These are phyloP conservation scores for Saposhnikovia divaricata DNA, from an alignment of 129 eudicot species.

Conservation along the genomic window DNA sequence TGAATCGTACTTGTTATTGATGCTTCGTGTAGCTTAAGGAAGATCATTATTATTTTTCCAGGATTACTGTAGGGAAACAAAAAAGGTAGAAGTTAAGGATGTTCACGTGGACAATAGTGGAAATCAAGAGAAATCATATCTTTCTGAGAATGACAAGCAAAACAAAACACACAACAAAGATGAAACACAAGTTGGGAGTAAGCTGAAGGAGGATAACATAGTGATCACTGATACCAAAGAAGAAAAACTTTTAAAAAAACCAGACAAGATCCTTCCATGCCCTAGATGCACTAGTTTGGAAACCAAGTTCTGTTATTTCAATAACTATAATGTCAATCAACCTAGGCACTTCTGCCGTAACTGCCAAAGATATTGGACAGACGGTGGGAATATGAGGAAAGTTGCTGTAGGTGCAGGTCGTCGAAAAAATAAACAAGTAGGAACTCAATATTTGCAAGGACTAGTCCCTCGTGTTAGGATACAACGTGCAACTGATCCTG, in stretches of 20 bases:
- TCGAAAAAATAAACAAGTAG: slow-evolving; percentile 8
- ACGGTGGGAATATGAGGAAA: slow-evolving; percentile 15
- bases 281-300: slow-evolving; percentile 16
- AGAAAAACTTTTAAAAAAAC: slow-evolving; percentile 2
- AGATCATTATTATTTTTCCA: background rate
- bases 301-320: slow-evolving; percentile 12
- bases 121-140: background rate
- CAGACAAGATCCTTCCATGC: slow-evolving; percentile 13
- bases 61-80: background rate
- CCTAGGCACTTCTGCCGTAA: slow-evolving; percentile 14
- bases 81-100: background rate
- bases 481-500: background rate
- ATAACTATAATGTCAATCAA: slow-evolving; percentile 14
- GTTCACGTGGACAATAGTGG: background rate
- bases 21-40: background rate
- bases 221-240: background rate
- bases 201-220: background rate
- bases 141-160: background rate
- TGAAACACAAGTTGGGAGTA: background rate
- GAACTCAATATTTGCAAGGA: background rate
- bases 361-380: slow-evolving; percentile 18
- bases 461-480: background rate
- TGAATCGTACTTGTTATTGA: background rate
- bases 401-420: slow-evolving; percentile 18
- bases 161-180: background rate